Evolutionary conservation across 441 rosid genomes (phyloP).

Genomic region (Populus trichocarpa): DNA sequence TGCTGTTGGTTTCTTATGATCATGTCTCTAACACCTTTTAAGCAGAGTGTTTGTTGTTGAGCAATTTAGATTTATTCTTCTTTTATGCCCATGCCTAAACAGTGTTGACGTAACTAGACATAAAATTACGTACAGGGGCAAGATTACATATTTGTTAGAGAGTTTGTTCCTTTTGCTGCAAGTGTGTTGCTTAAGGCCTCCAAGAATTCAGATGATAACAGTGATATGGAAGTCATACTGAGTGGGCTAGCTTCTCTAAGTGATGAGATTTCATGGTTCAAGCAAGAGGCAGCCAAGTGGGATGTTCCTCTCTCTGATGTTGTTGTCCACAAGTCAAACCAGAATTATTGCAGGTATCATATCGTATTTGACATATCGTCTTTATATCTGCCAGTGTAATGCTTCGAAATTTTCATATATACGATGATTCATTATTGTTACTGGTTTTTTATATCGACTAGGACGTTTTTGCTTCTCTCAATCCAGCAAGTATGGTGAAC

Average conservation of each 20-base stretch:
- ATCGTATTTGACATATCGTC: neutral
- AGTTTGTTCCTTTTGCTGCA: constrained; percentile 53
- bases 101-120: neutral
- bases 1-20: no score
- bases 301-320: constrained; percentile 44
- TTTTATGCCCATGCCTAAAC: neutral
- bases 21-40: no score
- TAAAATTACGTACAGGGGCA: constrained; percentile 46
- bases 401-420: neutral
- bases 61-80: neutral
- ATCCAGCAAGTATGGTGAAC: neutral
- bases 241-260: constrained; percentile 38
- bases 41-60: neutral
- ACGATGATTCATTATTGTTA: neutral
- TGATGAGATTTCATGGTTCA: constrained; percentile 33
- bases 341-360: constrained; percentile 50
- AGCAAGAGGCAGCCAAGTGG: constrained; percentile 58
- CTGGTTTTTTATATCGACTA: neutral
- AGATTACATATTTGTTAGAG: constrained; percentile 44
- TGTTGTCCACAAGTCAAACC: constrained; percentile 41
- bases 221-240: constrained; percentile 58
- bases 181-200: constrained; percentile 61
- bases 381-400: neutral
- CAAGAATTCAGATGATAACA: constrained; percentile 37
- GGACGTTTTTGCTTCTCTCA: neutral